Evolutionary conservation across 495 filamentous ascomycete species (phyloP).

Genomic region (Astrothelium subdiscretum): DNA sequence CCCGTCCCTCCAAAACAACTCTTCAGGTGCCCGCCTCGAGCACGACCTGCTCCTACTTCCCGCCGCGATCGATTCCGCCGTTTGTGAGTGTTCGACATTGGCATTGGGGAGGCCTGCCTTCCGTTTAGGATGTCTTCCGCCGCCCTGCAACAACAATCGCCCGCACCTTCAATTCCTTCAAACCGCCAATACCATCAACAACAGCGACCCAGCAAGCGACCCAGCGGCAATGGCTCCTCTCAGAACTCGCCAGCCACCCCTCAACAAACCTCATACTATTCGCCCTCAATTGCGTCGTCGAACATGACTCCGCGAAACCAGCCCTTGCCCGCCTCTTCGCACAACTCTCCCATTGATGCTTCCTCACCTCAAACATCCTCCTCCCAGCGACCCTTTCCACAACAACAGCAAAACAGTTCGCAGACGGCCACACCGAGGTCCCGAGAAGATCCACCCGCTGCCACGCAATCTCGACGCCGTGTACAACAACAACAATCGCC

Average conservation of each 20-base stretch:
- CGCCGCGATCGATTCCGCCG: not conserved
- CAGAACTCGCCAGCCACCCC: conserved; percentile 33
- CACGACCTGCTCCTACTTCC: not conserved
- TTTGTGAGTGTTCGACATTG: not conserved
- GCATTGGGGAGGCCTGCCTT: not conserved
- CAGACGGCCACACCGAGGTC: not conserved
- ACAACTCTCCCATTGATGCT: conserved; percentile 30
- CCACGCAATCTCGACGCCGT: conserved; percentile 40
- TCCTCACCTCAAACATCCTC: conserved; percentile 32
- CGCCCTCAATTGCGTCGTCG: conserved; percentile 18
- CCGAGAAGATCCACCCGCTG: conserved; percentile 29
- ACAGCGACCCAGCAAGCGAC: conserved; percentile 13
- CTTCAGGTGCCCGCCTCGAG: not conserved
- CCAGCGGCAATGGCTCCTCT: conserved; percentile 35
- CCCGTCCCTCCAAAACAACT: conserved; percentile 1
- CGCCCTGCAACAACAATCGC: conserved; percentile 26
- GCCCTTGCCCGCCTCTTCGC: conserved; percentile 30
- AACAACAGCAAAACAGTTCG: conserved; percentile 32
- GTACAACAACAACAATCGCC: conserved; percentile 32
- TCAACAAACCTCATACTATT: conserved; percentile 28
- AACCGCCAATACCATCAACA: conserved; percentile 22
- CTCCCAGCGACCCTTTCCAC: conserved; percentile 38
- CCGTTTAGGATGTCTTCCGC: conserved; percentile 27
- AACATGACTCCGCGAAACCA: conserved; percentile 33
- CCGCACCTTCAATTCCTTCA: conserved; percentile 18